These are phyloP conservation scores for Apiospora arundinis DNA, from an alignment of 2,329 filamentous ascomycete species.

Conservation along the genomic window DNA sequence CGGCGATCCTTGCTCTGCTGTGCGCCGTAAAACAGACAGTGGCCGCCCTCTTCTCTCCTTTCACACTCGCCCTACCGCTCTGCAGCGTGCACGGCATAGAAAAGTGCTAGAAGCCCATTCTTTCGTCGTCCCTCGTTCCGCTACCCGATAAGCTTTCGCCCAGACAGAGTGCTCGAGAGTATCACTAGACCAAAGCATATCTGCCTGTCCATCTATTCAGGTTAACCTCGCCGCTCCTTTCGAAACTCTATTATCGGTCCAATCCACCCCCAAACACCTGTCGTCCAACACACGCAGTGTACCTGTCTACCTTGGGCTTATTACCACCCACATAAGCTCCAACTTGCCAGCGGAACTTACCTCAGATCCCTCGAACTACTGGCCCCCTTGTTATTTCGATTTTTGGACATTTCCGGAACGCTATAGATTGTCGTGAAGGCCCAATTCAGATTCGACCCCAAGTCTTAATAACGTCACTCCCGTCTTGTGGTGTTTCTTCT, in stretches of 20 bases:
- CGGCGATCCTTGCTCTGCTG: conserved; percentile 4
- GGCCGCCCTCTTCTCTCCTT: not conserved
- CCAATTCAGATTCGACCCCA: not conserved
- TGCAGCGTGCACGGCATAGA: conserved; percentile 20
- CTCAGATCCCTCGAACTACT: not conserved
- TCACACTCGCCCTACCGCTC: not conserved
- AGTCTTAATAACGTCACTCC: conserved; percentile 9
- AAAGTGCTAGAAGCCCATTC: conserved; percentile 22
- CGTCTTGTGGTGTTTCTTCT: not conserved
- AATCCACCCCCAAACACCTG: conserved; percentile 15
- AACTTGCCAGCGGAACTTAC: conserved; percentile 17
- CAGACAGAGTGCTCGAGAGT: conserved; percentile 18
- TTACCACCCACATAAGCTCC: conserved; percentile 13
- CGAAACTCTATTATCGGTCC: conserved; percentile 21
- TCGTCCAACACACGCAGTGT: conserved; percentile 3
- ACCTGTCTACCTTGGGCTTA: conserved; percentile 6
- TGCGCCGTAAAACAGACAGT: conserved; percentile 8
- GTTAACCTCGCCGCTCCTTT: conserved; percentile 22
- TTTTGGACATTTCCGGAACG: conserved; percentile 11
- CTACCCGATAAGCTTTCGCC: conserved; percentile 20
- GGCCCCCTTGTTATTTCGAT: conserved; percentile 13
- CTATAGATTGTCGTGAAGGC: conserved; percentile 1
- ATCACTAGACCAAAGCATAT: conserved; percentile 23
- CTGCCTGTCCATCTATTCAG: conserved; percentile 5
- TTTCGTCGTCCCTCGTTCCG: conserved; percentile 16